A percentile compares a stretch with the other conserved stretches of the same genome.
Evolutionary conservation across 805 yeast species (phyloP).

Genomic region (Cyberlindnera meyerae): DNA sequence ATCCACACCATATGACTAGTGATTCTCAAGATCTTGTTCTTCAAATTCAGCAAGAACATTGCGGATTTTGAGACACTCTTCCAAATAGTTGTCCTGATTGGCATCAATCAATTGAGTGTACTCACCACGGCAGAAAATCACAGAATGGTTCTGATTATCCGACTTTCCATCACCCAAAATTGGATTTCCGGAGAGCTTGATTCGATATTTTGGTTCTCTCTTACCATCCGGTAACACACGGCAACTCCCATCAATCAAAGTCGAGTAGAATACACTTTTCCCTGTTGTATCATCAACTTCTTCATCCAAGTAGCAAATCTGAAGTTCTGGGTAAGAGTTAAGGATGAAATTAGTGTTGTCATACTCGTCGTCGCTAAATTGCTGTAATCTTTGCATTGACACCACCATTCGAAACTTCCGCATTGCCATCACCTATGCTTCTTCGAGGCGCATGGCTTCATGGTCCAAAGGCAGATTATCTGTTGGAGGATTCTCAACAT

Average conservation of each 20-base stretch:
- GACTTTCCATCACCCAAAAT: slow-evolving; percentile 86
- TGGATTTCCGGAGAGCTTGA: slow-evolving; percentile 73
- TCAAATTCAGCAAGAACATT: slow-evolving; percentile 71
- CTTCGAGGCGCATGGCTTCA: slow-evolving; percentile 37
- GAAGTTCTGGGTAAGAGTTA: slow-evolving; percentile 64
- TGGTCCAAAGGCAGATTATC: too few species aligned
- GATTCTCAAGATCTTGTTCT: slow-evolving; percentile 31
- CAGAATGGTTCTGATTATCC: slow-evolving; percentile 79
- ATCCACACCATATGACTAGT: background rate
- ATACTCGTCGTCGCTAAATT: slow-evolving; percentile 51
- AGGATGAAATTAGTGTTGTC: slow-evolving; percentile 55
- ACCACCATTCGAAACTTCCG: slow-evolving; percentile 61
- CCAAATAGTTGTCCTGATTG: slow-evolving; percentile 80
- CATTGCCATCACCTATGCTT: slow-evolving; percentile 50
- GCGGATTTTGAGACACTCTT: slow-evolving; percentile 80
- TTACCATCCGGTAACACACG: slow-evolving; percentile 53
- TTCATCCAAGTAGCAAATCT: slow-evolving; percentile 56
- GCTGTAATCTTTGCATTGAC: slow-evolving; percentile 57
- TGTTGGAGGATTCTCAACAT: slow-evolving; percentile 49
- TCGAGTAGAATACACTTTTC: slow-evolving; percentile 49
- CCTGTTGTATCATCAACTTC: slow-evolving; percentile 34
- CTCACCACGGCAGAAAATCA: slow-evolving; percentile 80
- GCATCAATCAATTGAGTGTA: slow-evolving; percentile 82
- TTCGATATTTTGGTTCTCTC: slow-evolving; percentile 56
- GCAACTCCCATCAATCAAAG: slow-evolving; percentile 68